These are phyloP conservation scores for Phylloporus sp. DNA, from an alignment of 768 basidiomycete species.

Conservation along the genomic window DNA sequence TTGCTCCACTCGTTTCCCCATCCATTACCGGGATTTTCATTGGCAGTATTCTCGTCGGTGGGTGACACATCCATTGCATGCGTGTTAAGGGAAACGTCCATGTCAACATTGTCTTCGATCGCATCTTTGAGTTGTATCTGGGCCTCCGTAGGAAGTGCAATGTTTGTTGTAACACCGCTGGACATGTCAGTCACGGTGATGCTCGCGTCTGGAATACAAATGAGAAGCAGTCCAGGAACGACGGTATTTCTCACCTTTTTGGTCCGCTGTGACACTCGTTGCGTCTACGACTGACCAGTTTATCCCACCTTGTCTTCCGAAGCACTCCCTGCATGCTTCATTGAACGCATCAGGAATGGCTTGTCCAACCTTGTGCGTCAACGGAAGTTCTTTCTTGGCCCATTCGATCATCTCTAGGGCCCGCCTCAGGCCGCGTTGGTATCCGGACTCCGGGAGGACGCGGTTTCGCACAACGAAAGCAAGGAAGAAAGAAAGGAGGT, in stretches of 20 bases:
- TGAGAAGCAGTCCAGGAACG: constrained; percentile 7
- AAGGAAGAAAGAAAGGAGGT: constrained; percentile 55
- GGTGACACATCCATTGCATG: background rate
- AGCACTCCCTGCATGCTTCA: constrained; percentile 43
- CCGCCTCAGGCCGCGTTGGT: constrained; percentile 42
- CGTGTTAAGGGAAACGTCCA: constrained; percentile 13
- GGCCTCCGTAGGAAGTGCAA: constrained; percentile 22
- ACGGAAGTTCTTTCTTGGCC: constrained; percentile 41
- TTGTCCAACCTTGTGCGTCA: constrained; percentile 36
- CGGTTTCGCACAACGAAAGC: constrained; percentile 53
- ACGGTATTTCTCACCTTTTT: constrained; percentile 4
- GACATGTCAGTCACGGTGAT: constrained; percentile 16
- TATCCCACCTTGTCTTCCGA: constrained; percentile 43
- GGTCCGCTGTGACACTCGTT: constrained; percentile 1
- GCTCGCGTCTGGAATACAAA: constrained; percentile 3
- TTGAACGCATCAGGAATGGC: constrained; percentile 44
- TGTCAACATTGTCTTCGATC: constrained; percentile 25
- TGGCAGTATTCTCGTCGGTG: background rate
- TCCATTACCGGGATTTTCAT: background rate
- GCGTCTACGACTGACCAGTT: constrained; percentile 26
- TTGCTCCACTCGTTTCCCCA: too few relatives aligned
- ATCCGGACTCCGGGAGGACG: constrained; percentile 44
- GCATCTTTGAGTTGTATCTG: constrained; percentile 24
- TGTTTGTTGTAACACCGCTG: constrained; percentile 10
- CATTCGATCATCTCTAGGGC: constrained; percentile 41